phyloP scores from a whole-genome alignment of 306 rosid species.

The Nissolia schottii region DNA sequence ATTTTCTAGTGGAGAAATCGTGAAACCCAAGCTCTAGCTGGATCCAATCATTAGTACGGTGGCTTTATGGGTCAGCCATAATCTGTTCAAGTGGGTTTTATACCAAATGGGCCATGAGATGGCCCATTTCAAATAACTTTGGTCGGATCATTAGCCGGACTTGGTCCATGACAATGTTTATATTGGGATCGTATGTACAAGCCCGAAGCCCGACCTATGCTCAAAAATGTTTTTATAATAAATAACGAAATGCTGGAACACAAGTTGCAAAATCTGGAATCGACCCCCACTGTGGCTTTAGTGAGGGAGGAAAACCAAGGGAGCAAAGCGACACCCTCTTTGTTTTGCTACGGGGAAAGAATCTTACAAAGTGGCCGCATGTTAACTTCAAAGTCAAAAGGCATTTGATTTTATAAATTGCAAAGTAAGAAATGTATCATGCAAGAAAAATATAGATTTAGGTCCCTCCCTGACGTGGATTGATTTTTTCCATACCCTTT shows the following conservation, averaged over 20 bases:
- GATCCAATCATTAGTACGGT: too few relatives aligned
- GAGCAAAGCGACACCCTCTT: too few relatives aligned
- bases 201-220: neutral
- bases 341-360: neutral
- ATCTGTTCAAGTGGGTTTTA: neutral
- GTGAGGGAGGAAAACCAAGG: too few relatives aligned
- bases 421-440: neutral
- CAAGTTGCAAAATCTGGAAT: neutral
- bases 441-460: neutral
- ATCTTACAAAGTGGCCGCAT: neutral
- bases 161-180: neutral
- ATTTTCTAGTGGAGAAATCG: too few relatives aligned
- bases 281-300: neutral
- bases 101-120: neutral
- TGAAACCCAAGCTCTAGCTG: too few relatives aligned
- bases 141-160: neutral
- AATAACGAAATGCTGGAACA: too few relatives aligned
- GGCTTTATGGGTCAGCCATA: too few relatives aligned
- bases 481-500: neutral
- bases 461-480: neutral
- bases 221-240: too few relatives aligned
- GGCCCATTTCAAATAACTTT: neutral
- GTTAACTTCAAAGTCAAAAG: neutral
- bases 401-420: neutral
- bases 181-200: neutral